Base-by-base conservation (phyloP, 495 filamentous ascomycete genomes). In the Xylaria cubensis region DNA sequence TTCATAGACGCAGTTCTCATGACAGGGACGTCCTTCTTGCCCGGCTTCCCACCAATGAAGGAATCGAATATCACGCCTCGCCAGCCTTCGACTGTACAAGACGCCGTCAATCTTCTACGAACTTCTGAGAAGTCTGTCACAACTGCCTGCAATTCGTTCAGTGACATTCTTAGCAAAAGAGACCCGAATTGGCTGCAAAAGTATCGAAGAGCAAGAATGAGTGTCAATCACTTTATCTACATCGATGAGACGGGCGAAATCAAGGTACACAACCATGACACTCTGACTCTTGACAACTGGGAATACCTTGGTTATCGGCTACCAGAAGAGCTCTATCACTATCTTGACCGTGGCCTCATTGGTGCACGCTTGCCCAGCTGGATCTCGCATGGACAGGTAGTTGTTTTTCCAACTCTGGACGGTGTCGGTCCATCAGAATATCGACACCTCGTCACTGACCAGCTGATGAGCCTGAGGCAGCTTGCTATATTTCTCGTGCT, bases 281-380 rank as follows among this genome's bases (percentile, higher is more conserved):
- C 88, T 44, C 87, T 92, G 2, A 94, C 96, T 21, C 85, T 84
- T 26, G 95, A 98, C 80, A 87, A 94, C 72, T 93, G 96, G 80
- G 91, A 95, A 74, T 92, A 98, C 77, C 91, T 97, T 73, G 94
- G 94, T 26, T 89, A 94, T 67, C 93, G 94, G 42, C 86, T 99
- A 19, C 94, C 97, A 2, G 90, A 94, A 66, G 97, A 99, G 82
- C 84, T 99, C 7, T 97, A 94, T 79, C 92, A 93, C 79, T 98
- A 99, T 75, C 87, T 98, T 42, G 93, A 93, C 71, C 90, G 88
- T 41, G 96, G 93, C 39, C 80, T 97, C 19, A 87, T 97, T 70
- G 90, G 93, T 8, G 86, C 94, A 2, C 90, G 94, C 50, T 83
- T 97, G 19, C 86, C 97, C 10, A 93, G 92, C 76, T 94, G 90